Base-by-base conservation (phyloP, 495 filamentous ascomycete genomes). In the Podospora didyma region DNA sequence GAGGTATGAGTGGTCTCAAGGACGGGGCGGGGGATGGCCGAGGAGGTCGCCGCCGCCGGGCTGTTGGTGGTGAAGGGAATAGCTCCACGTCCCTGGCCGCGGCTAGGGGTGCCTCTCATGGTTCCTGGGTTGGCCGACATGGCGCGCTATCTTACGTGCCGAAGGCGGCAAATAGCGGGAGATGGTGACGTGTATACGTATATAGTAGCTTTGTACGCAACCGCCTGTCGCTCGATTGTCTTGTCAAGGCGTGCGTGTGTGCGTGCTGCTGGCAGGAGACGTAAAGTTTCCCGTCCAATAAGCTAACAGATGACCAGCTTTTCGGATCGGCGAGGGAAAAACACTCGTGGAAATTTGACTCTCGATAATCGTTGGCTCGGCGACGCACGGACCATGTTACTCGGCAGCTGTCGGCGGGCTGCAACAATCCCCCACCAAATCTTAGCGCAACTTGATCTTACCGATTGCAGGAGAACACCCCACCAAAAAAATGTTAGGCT, bases 11-110 rank as follows among this genome's bases (percentile, higher is more conserved):
- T 70, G 42, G 79, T 72, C 35, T 96, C 92, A 34, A 87, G 80
- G 44, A 90, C 86, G 46, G 92, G 92, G 61, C 92, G 83, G 54
- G 91, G 92, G 63, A 96, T 96, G 68, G 79, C 84, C 28, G 89
- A 94, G 50, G 76, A n/a, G n/a, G n/a, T n/a, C n/a, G n/a, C 69
- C 42, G 69, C 64, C 34, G 89, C 82, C 72, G 81, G 88, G 68
- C 81, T 83, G 59, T 77, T 88, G 68, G 81, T 83, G 59, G 77
- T 76, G 66, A 90, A 92, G 59, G 88, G 87, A 57, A 86, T 75
- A 62, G 81, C 81, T 55, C 83, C 85, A 72, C 90, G 81, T 54
- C 81, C 74, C 60, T 85, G 81, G 52, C 72, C 73, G 45, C 82
- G 79, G 56, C 61, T 74, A 49, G 86, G 86, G n/a, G 85, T 86